These are phyloP conservation scores for Fomitopsis schrenkii DNA, from an alignment of 1,284 basidiomycete genomes.

Conservation along the genomic window DNA sequence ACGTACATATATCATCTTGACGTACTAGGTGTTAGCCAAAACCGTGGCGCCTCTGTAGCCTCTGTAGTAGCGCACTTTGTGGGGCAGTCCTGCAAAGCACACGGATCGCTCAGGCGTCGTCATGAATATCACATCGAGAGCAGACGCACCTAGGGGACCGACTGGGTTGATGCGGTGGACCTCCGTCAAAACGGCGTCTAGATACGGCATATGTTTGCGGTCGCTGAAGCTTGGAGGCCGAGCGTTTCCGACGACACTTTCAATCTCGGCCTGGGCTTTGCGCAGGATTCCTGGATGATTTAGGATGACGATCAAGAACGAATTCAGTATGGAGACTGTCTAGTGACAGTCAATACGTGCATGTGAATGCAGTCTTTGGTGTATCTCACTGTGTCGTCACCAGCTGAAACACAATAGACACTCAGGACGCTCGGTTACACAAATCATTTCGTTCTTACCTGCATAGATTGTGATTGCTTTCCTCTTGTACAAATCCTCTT, in stretches of 20 bases:
- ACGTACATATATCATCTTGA: neutral
- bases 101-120: no score
- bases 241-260: constrained; percentile 30
- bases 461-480: neutral
- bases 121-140: no score
- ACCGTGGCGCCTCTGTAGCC: constrained; percentile 23
- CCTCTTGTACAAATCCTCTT: neutral
- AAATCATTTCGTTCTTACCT: neutral
- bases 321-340: neutral
- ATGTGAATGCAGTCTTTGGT: no score
- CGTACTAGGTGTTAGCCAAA: constrained; percentile 22
- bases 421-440: neutral
- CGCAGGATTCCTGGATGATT: constrained; percentile 29
- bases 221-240: constrained; percentile 40
- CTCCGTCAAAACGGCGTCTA: constrained; percentile 29
- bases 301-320: constrained; percentile 24
- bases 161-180: constrained; percentile 30
- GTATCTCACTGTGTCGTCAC: no score
- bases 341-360: neutral
- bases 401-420: no score
- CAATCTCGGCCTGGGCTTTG: constrained; percentile 23
- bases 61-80: constrained; percentile 20
- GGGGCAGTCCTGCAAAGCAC: constrained; percentile 2
- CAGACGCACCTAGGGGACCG: constrained; percentile 14
- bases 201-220: constrained; percentile 26